A percentile compares a stretch with the other conserved stretches of the same genome.
These are phyloP conservation scores for Botrytis pseudocinerea DNA, from an alignment of 2,329 filamentous ascomycete genomes.

Conservation along the genomic window DNA sequence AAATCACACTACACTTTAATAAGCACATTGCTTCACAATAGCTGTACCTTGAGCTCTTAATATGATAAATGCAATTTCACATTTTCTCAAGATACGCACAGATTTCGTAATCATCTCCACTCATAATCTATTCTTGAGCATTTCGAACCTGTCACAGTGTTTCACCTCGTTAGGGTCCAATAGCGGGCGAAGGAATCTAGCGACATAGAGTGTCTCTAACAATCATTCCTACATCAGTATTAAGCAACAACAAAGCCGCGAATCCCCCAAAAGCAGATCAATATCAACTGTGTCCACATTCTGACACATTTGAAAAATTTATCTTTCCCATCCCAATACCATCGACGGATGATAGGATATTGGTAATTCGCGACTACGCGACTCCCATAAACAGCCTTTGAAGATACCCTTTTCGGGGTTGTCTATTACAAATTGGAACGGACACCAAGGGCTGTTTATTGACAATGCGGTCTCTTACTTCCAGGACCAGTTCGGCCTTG, in stretches of 20 bases:
- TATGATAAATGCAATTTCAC: constrained; percentile 21
- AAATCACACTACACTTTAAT: neutral
- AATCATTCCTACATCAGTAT: constrained; percentile 18
- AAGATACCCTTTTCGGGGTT: constrained; percentile 22
- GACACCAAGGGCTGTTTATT: constrained; percentile 15
- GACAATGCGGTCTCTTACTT: constrained; percentile 38
- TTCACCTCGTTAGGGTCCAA: constrained; percentile 1
- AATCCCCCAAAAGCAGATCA: constrained; percentile 9
- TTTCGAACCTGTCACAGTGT: constrained; percentile 9
- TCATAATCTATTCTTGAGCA: constrained; percentile 9
- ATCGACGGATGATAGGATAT: constrained; percentile 14
- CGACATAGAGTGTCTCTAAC: constrained; percentile 7
- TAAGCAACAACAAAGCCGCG: constrained; percentile 21
- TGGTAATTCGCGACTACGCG: constrained; percentile 26
- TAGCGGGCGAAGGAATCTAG: neutral
- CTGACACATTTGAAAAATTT: neutral
- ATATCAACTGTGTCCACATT: constrained; percentile 23
- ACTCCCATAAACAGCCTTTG: constrained; percentile 22
- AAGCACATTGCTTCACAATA: neutral
- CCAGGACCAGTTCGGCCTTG: constrained; percentile 24
- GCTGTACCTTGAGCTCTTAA: neutral
- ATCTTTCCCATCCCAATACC: neutral
- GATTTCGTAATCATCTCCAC: constrained; percentile 17
- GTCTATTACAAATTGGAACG: constrained; percentile 20
- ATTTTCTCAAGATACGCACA: constrained; percentile 13